Base-by-base conservation (phyloP, 805 yeast genomes). In the Candida hungchunana region DNA sequence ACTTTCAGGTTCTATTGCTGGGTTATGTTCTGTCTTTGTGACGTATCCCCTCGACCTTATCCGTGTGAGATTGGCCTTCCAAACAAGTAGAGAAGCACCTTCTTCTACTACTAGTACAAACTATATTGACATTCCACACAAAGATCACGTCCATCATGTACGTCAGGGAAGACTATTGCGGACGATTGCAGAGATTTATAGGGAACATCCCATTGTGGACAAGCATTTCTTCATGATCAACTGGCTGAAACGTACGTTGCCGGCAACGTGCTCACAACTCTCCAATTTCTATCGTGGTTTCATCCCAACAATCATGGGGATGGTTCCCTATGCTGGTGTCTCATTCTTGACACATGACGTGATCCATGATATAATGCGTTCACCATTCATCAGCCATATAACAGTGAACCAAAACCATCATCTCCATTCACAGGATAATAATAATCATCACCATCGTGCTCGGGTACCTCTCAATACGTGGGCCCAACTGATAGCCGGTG, bases 321-420 rank as follows among this genome's bases (percentile, higher is more conserved):
- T 93, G 95, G 70, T 93, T 16, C 98, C 98, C 1, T 93, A 93
- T 57, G 98, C 98, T 1, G 98, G 98, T 9, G 97, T 90, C 4
- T 85, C 96, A 4, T 93, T 93, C 54, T 84, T 88, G 63, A 84
- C 96, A 4, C 97, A 93, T 60, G 98, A 93, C 63, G 58, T 79
- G 38, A 68, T 89, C 39, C 97, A 90, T 60, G 98, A 93, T 61
- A 51, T 89, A 2, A 76, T 93, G 54, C 68, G 96, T 43, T 67
- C 82, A n/a, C 66, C 69, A 10, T 36, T 53, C 10, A 58, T 89
- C 6, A 66, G 79, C 2, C 61, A 64, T 11, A 74, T 76, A 46
- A 73, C 87, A 0, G 79, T 67, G 10, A 48, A 48, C 19, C 28
- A 30, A 12, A 31, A 32, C 4, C 34, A 7, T 31, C 31, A 15